Conservation (phyloP, 2,329 filamentous ascomycete genomes). For the Pezicula carpinea region DNA sequence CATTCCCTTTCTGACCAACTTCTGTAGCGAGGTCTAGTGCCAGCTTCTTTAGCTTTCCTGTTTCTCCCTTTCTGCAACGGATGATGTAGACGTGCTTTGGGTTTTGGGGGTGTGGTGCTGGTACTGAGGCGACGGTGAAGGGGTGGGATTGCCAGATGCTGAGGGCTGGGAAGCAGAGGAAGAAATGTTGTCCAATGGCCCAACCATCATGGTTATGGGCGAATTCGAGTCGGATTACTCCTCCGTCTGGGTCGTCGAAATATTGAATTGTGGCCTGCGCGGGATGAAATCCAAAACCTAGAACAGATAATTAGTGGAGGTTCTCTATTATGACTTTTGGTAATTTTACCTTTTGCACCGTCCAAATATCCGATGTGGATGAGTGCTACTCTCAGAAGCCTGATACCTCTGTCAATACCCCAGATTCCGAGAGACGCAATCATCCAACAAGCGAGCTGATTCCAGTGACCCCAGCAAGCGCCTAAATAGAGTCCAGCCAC, state of each 20-base stretch:
- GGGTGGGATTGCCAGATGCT: conserved; percentile 74
- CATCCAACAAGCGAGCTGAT: conserved; percentile 62
- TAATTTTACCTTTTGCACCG: conserved; percentile 24
- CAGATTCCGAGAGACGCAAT: conserved; percentile 62
- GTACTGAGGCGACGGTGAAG: conserved; percentile 72
- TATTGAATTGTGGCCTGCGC: conserved; percentile 45
- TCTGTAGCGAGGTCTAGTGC: conserved; percentile 44
- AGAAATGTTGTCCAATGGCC: conserved; percentile 70
- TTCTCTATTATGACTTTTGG: not conserved
- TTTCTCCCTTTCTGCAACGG: conserved; percentile 55
- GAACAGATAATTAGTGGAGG: conserved; percentile 5
- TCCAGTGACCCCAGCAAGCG: conserved; percentile 73
- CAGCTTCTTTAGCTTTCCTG: conserved; percentile 24
- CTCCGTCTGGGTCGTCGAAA: conserved; percentile 53
- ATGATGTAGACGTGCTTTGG: conserved; percentile 53
- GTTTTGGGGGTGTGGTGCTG: conserved; percentile 37
- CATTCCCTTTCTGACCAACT: conserved; percentile 28
- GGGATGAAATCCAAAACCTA: conserved; percentile 48
- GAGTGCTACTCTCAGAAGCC: conserved; percentile 52
- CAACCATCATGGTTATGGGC: conserved; percentile 60
- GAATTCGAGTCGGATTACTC: conserved; percentile 63
- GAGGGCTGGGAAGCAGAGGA: conserved; percentile 69
- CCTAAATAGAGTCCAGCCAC: conserved; percentile 71
- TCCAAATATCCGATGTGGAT: conserved; percentile 54
- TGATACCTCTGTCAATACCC: conserved; percentile 56